Percentiles rank a stretch among this genome's conserved stretches.
phyloP scores from a whole-genome alignment of 805 yeast genomes.

The Komagataella populi region DNA sequence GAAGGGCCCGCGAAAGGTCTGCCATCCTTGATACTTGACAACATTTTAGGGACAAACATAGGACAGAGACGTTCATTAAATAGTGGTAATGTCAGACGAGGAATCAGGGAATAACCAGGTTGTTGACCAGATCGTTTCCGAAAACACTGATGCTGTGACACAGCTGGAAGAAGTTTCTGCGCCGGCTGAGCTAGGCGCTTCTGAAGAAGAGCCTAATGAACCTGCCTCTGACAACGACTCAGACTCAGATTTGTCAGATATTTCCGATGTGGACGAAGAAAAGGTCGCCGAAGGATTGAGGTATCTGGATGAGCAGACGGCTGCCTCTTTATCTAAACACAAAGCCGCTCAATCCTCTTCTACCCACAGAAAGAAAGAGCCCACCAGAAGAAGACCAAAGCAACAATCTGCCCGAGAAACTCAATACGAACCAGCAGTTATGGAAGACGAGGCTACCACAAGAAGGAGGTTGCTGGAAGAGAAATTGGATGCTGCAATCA shows the following conservation, averaged over 20 bases:
- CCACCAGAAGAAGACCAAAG: slow-evolving; percentile 20
- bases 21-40: background rate
- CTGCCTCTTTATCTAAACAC: slow-evolving; percentile 7
- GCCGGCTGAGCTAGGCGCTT: background rate
- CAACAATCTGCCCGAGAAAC: slow-evolving; percentile 10
- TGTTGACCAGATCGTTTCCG: background rate
- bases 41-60: background rate
- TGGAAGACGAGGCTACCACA: slow-evolving; percentile 6
- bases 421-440: slow-evolving; percentile 5
- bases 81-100: background rate
- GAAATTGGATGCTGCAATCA: slow-evolving; percentile 64
- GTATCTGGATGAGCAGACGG: slow-evolving; percentile 8
- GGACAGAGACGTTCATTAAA: background rate
- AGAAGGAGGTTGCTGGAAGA: slow-evolving; percentile 72
- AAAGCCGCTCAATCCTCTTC: slow-evolving; percentile 2
- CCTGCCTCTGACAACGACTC: background rate
- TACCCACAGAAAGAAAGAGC: background rate
- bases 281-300: slow-evolving; percentile 10
- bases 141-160: background rate
- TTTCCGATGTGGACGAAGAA: slow-evolving; percentile 25
- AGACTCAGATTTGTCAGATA: slow-evolving; percentile 14
- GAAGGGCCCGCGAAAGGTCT: background rate
- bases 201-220: background rate
- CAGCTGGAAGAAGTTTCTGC: background rate
- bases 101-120: background rate